Evolutionary conservation across 805 yeast species (phyloP).

Genomic region (Nakazawaea wickerhamii): DNA sequence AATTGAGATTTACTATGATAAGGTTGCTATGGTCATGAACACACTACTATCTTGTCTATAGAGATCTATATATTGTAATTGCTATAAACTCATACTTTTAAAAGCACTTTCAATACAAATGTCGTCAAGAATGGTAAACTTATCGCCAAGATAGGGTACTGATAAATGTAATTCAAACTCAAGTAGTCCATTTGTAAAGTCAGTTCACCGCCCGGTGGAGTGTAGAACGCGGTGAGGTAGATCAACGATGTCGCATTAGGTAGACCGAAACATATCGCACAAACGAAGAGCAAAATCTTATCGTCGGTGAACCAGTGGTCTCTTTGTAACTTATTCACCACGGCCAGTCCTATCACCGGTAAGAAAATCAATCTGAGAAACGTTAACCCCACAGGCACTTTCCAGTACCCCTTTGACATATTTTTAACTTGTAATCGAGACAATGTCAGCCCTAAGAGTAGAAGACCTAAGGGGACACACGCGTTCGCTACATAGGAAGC

Average conservation of each 20-base stretch:
- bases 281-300: constrained; percentile 60
- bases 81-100: constrained; percentile 2
- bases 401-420: constrained; percentile 69
- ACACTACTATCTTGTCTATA: too few species aligned
- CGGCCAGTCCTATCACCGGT: constrained; percentile 74
- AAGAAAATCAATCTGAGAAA: constrained; percentile 55
- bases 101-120: constrained; percentile 50
- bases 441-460: constrained; percentile 82
- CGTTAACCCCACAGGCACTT: constrained; percentile 54
- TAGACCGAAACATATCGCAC: constrained; percentile 68
- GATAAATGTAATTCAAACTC: constrained; percentile 68
- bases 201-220: constrained; percentile 51
- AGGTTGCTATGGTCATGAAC: too few species aligned
- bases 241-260: constrained; percentile 89
- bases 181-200: constrained; percentile 78
- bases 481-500: constrained; percentile 79
- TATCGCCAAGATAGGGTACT: constrained; percentile 62
- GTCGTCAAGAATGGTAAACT: constrained; percentile 73
- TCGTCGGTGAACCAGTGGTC: constrained; percentile 64
- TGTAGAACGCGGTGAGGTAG: constrained; percentile 82
- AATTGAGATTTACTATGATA: too few species aligned
- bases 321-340: constrained; percentile 53
- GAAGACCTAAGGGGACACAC: constrained; percentile 80
- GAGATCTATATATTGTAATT: too few species aligned
- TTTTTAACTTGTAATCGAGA: constrained; percentile 59